Conservation (phyloP, 805 yeast genomes). For the Nakazawaea pomicola region DNA sequence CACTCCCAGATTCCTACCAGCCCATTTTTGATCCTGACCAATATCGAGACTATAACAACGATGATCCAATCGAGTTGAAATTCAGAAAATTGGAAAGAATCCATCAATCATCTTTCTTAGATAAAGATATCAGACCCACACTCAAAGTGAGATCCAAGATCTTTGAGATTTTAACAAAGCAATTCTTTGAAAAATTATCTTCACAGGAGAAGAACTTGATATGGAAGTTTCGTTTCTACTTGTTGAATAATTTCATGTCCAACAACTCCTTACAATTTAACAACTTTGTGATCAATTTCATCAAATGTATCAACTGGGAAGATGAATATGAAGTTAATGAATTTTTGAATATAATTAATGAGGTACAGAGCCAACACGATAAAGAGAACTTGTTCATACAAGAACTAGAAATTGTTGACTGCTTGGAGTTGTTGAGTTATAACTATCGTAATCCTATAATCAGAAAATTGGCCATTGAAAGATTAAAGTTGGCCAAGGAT, state of each 20-base stretch:
- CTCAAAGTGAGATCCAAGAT: constrained; percentile 76
- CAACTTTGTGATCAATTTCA: constrained; percentile 50
- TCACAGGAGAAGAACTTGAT: constrained; percentile 81
- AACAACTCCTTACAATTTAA: constrained; percentile 27
- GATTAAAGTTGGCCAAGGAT: constrained; percentile 73
- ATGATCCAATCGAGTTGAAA: constrained; percentile 86
- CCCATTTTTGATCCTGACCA: constrained; percentile 68
- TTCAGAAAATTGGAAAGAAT: constrained; percentile 81
- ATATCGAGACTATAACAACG: constrained; percentile 29
- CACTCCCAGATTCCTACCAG: constrained; percentile 22
- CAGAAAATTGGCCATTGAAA: constrained; percentile 81
- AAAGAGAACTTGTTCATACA: constrained; percentile 23
- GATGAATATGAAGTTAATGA: constrained; percentile 78
- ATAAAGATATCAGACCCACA: constrained; percentile 84
- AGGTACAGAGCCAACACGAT: constrained; percentile 18
- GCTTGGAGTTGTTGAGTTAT: constrained; percentile 75
- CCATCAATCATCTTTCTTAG: constrained; percentile 71
- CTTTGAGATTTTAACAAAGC: constrained; percentile 60
- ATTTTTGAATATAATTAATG: constrained; percentile 44
- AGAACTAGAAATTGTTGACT: constrained; percentile 30
- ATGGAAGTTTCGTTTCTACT: constrained; percentile 87
- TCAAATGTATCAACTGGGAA: constrained; percentile 85
- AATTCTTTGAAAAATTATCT: constrained; percentile 77
- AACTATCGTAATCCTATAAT: constrained; percentile 69
- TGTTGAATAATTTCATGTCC: constrained; percentile 46